Evolutionary conservation across 495 filamentous ascomycete genomes (phyloP), one percentile per base, ranked within the genome.

Genomic region (Aspergillus kassunensis): DNA sequence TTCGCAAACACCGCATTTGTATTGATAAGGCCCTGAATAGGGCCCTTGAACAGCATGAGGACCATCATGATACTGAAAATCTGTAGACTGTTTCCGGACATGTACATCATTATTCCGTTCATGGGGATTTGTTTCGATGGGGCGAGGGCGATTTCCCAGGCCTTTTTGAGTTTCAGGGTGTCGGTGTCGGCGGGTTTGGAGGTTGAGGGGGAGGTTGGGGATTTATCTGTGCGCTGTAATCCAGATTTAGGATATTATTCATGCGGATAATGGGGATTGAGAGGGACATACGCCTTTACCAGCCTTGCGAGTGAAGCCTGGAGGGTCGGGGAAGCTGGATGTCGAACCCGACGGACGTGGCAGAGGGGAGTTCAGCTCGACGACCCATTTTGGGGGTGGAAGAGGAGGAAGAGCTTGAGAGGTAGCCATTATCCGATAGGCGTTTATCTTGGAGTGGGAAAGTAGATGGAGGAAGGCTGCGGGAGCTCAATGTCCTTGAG

Each of bases 51-150:
- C 37, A 96, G 81, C 89, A 96, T 97, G 58, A 88, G 90, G 7
- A 97, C 91, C 93, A 97, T 97, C 90, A 97, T 96, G 66, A 99
- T 97, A 70, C 85, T 90, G 78, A 99, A 99, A 55, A 99, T 97
- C 72, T 99, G 93, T 21, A 99, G 84, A 50, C 88, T 89, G 73
- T 97, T 97, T 62, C 93, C 93, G 52, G 93, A 96, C 95, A 99
- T 97, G 80, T 99, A 99, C 91, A 97, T 97, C 86, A 96, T 96
- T 71, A 99, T 91, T 39, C 82, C 90, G 52, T 95, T 97, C 93
- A 98, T 97, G 44, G 93, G 93, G 37, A 99, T 78, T 64, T 86
- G 84, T 74, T 99, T 99, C 44, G 91, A 86, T 2, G 93, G 93
- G 4, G 87, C 95, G 30, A 99, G 80, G 27, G 93, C 95, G 18